Evolutionary conservation across 1,139 yeast species (phyloP).

Genomic region (Waltiozyma sp.): DNA sequence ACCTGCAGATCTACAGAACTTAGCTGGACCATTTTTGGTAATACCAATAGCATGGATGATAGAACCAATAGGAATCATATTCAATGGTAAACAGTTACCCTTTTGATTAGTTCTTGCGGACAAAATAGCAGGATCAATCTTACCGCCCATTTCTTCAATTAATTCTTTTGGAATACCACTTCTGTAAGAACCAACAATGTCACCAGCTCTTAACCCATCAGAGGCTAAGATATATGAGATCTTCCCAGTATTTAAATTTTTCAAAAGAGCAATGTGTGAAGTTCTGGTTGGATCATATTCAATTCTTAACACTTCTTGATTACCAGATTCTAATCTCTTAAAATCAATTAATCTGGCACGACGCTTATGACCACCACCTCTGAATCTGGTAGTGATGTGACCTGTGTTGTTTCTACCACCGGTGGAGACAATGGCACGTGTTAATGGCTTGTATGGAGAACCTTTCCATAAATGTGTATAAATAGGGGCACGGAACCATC

Average conservation of each 20-base stretch:
- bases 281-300: slow-evolving; percentile 96
- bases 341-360: slow-evolving; percentile 79
- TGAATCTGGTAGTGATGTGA: slow-evolving; percentile 79
- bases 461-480: slow-evolving; percentile 86
- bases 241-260: slow-evolving; percentile 50
- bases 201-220: slow-evolving; percentile 90
- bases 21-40: slow-evolving; percentile 71
- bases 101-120: slow-evolving; percentile 81
- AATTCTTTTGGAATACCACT: slow-evolving; percentile 75
- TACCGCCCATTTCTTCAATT: slow-evolving; percentile 75
- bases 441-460: slow-evolving; percentile 64
- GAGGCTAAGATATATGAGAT: slow-evolving; percentile 80
- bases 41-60: slow-evolving; percentile 83
- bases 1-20: slow-evolving; percentile 90
- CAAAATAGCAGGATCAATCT: slow-evolving; percentile 82
- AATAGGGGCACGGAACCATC: slow-evolving; percentile 83
- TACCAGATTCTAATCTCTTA: slow-evolving; percentile 55
- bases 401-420: slow-evolving; percentile 93
- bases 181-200: slow-evolving; percentile 80
- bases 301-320: slow-evolving; percentile 72
- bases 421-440: slow-evolving; percentile 59
- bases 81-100: slow-evolving; percentile 90
- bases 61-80: slow-evolving; percentile 89
- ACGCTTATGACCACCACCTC: slow-evolving; percentile 95
- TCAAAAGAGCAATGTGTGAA: slow-evolving; percentile 81